phyloP scores from a whole-genome alignment of 2,329 filamentous ascomycete genomes.

The Hysterium pulicare region DNA sequence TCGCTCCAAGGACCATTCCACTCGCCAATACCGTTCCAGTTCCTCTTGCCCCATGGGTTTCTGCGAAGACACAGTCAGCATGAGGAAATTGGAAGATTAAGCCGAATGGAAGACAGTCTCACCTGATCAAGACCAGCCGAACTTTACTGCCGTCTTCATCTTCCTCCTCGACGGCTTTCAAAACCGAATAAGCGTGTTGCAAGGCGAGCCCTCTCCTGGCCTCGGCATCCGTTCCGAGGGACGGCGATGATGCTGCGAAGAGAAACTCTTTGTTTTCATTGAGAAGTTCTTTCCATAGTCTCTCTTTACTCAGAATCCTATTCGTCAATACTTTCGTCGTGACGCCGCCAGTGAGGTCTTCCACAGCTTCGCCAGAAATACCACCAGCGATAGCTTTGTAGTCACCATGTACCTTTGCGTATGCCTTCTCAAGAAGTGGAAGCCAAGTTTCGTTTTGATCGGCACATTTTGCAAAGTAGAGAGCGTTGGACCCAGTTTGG shows the following conservation, averaged over 20 bases:
- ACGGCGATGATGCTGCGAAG: slow-evolving; percentile 56
- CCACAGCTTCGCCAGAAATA: slow-evolving; percentile 57
- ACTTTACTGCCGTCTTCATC: slow-evolving; percentile 27
- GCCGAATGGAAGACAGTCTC: slow-evolving; percentile 31
- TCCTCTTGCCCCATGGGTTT: slow-evolving; percentile 74
- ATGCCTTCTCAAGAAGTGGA: slow-evolving; percentile 75
- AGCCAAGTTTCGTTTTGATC: slow-evolving; percentile 80
- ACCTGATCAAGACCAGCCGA: slow-evolving; percentile 60
- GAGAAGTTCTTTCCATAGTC: slow-evolving; percentile 79
- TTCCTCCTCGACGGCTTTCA: slow-evolving; percentile 56
- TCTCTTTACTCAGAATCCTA: slow-evolving; percentile 71
- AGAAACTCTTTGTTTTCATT: slow-evolving; percentile 77
- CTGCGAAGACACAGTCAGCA: slow-evolving; percentile 33
- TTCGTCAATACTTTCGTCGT: slow-evolving; percentile 64
- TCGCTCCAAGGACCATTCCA: slow-evolving; percentile 81
- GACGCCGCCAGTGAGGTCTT: slow-evolving; percentile 64
- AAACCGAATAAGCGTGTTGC: slow-evolving; percentile 55
- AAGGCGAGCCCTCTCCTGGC: slow-evolving; percentile 42
- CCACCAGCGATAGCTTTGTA: slow-evolving; percentile 72
- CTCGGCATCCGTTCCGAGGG: slow-evolving; percentile 59
- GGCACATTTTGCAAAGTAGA: slow-evolving; percentile 74
- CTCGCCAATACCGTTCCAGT: slow-evolving; percentile 45
- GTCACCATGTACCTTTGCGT: slow-evolving; percentile 79
- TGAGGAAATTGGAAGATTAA: no score
- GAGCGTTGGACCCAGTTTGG: slow-evolving; percentile 70